Evolutionary conservation across 2,329 filamentous ascomycete species (phyloP), one percentile per base, ranked within the genome.

Genomic region (Helminthosporium solani): DNA sequence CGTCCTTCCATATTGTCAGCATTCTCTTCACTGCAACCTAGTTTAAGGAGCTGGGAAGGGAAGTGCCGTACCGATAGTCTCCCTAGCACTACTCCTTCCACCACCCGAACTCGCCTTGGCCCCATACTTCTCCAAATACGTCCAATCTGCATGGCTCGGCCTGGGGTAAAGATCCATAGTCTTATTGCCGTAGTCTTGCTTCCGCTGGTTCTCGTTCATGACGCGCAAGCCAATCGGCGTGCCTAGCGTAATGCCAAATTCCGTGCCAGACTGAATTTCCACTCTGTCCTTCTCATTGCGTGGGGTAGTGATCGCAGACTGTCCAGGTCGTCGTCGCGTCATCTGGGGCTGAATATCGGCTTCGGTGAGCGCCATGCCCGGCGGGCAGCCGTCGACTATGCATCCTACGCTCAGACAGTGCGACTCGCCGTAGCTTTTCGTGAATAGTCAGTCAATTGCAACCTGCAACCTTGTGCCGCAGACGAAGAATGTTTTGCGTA

Each of bases 81-180:
- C 92, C 55, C 92, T 80, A n/a, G 94, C 94, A 68, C 86, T 91
- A 68, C 87, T 91, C 52, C 94, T 82, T 43, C 94, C 92, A 59
- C 94, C 92, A 47, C 94, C 92, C 51, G 85, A 90, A 68, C 84
- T 88, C 30, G 94, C 90, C 77, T 95, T 95, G 59, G 95, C 85
- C 46, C 92, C 92, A 71, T 99, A 99, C 76, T 97, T 97, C 72
- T 96, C 88, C 50, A 96, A 79, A 75, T 97, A 97, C 50, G 94
- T 97, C 83, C 87, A 96, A 74, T 97, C 92, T 49, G 94, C 92
- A 73, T 97, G 94, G 68, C 85, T 90, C 28, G 92, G 94, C 41
- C 94, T 82, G 3, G 94, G 94, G 79, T 87, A 97, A 52, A 84
- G 75, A 72, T 97, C 89, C 83, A 96, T 96, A 23, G 91, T 96